Base-by-base conservation (phyloP, 192 early-diverging fungal species). In the Polychytrium aggregatum region DNA sequence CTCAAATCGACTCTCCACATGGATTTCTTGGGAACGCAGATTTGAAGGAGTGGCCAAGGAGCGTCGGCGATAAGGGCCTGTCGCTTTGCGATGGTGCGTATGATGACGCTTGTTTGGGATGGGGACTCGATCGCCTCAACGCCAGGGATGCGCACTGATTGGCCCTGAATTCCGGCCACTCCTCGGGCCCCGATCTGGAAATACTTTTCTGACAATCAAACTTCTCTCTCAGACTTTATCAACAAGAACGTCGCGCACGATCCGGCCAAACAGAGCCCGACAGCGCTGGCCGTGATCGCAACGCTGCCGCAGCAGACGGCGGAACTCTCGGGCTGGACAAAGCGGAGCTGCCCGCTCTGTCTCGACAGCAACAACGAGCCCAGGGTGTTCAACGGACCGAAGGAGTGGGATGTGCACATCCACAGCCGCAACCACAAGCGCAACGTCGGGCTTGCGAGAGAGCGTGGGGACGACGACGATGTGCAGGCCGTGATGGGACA, bases 371-470 rank as follows among this genome's bases (percentile, higher is more conserved):
- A 55, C 57, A n/a, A 70, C n/a, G 10, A 44, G 45, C 51, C 50
- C 48, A 57, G 26, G 27, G 48, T 59, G 48, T 49, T 91, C 20
- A 82, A 88, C 49, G 90, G 90, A n/a, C 62, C 72, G 22, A 62
- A 60, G 13, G 83, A 86, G 46, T 87, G 82, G 76, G 64, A 78
- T 34, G 81, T 85, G 46, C 90, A 93, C 46, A 39, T 83, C 8
- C 59, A 54, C 17, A 83, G 80, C 37, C 73, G 74, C 14, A 66
- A 67, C 34, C 90, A 93, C 59, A n/a, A n/a, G n/a, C n/a, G n/a
- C n/a, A n/a, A n/a, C n/a, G n/a, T n/a, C n/a, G n/a, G n/a, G n/a
- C n/a, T n/a, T n/a, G n/a, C n/a, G n/a, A n/a, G n/a, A n/a, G n/a
- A n/a, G n/a, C n/a, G n/a, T n/a, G n/a, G n/a, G n/a, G n/a, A n/a